Base-by-base conservation (phyloP, 208 protist species). In the Entamoeba dispar region DNA sequence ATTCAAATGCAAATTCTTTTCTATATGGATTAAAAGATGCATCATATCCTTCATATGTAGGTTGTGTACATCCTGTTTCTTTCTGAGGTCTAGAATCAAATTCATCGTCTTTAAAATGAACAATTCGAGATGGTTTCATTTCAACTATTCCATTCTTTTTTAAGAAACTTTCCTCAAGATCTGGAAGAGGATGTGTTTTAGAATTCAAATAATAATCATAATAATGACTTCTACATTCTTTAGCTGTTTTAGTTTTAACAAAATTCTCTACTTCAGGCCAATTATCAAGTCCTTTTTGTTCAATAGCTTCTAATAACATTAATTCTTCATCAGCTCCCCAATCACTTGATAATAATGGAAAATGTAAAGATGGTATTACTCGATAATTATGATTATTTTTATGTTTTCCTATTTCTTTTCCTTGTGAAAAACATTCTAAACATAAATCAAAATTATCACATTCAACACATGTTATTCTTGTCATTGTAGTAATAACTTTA, bases 381-480 rank as follows among this genome's bases (percentile, higher is more conserved):
- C 51, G 49, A 51, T 91, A 93, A 12, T 43, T 34, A 91, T 93
- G 92, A 43, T 49, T 52, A 15, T 93, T 93, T 3, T 77, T 61
- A 55, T 93, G 92, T 15, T 31, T 19, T 38, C 49, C 92, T 12
- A 93, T 7, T 77, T 93, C 92, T 57, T 69, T 55, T 34, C 92
- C 92, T 38, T 51, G 49, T 57, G 92, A 91, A 51, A 91, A 93
- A n/a, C 92, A 93, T 15, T 93, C 50, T n/a, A 93, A 51, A 51
- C 92, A 93, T 57, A 93, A 55, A 91, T 93, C 92, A 93, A 93
- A 93, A 51, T 93, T 55, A 47, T 47, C 43, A 91, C 92, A 93
- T 91, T 86, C 52, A 49, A 34, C 38, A 38, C 92, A 93, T 50
- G 49, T 49, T 34, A 93, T 91, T 50, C 50, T 12, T 17, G 55